Percentiles rank a stretch among this genome's conserved stretches.
Evolutionary conservation across 1,139 yeast genomes (phyloP).

Genomic region (Zhuliangozyma blackwelliae): DNA sequence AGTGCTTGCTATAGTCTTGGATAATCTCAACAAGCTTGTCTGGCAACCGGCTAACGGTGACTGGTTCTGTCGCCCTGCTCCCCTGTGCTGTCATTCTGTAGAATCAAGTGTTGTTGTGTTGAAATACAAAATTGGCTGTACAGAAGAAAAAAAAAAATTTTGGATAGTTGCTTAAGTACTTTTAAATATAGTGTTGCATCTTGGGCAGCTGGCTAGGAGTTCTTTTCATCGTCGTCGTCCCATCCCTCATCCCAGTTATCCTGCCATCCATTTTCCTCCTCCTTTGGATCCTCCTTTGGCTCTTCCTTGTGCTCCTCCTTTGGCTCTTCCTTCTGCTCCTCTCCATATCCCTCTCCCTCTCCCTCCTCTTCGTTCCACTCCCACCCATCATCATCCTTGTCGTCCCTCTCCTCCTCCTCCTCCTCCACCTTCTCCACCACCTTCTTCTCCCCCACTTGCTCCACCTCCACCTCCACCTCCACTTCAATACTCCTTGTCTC

Average conservation of each 20-base stretch:
- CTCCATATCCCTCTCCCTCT: too few relatives aligned
- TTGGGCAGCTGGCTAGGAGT: too few relatives aligned
- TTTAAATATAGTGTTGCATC: too few relatives aligned
- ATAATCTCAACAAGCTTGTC: conserved; percentile 17
- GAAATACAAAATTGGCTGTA: too few relatives aligned
- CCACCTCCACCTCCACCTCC: conserved; percentile 2
- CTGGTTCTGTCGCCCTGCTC: not conserved
- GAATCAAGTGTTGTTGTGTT: too few relatives aligned
- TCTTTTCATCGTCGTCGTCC: conserved; percentile 15
- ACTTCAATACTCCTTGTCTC: conserved; percentile 3
- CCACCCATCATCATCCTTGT: not conserved
- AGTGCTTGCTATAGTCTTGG: conserved; percentile 16
- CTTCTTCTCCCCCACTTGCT: conserved; percentile 1
- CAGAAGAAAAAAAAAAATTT: too few relatives aligned
- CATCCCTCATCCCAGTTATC: conserved; percentile 24
- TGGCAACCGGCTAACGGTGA: conserved; percentile 19
- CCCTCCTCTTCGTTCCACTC: too few relatives aligned
- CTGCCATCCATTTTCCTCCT: conserved; percentile 15
- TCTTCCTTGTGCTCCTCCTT: too few relatives aligned
- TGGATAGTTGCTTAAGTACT: too few relatives aligned
- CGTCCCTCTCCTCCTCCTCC: not conserved
- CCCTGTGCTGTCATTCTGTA: not conserved
- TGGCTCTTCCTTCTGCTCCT: too few relatives aligned
- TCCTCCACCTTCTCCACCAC: not conserved
- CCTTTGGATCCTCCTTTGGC: not conserved